Percentiles rank a stretch among this genome's conserved stretches.
Conservation (phyloP, 2,329 filamentous ascomycete genomes). For the Neoascochyta sp. region DNA sequence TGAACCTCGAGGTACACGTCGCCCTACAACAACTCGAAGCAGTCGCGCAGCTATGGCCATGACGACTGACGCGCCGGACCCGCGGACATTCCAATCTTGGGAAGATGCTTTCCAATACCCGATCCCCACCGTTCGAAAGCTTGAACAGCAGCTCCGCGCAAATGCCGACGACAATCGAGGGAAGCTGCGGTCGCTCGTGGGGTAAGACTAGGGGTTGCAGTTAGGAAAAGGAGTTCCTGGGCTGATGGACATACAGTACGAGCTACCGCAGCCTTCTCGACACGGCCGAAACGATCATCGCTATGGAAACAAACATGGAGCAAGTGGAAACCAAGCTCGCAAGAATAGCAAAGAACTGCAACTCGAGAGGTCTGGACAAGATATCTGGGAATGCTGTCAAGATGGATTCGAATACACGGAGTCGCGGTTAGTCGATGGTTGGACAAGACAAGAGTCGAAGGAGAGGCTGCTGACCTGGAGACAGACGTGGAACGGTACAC, state of each 20-base stretch:
- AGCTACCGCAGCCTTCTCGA: conserved; percentile 85
- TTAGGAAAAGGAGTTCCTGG: too few relatives aligned
- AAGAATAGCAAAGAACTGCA: conserved; percentile 72
- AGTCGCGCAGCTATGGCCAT: conserved; percentile 35
- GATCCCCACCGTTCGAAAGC: conserved; percentile 58
- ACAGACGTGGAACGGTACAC: conserved; percentile 44
- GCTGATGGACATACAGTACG: conserved; percentile 42
- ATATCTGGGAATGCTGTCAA: conserved; percentile 59
- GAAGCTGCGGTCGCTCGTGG: conserved; percentile 63
- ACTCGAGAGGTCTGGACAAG: conserved; percentile 63
- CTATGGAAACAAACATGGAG: conserved; percentile 78
- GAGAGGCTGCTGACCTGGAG: conserved; percentile 7
- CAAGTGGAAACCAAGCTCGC: conserved; percentile 67
- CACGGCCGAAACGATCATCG: conserved; percentile 89
- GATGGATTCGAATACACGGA: conserved; percentile 44
- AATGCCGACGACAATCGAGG: conserved; percentile 62
- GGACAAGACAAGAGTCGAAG: conserved; percentile 14
- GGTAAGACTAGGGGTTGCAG: conserved; percentile 51
- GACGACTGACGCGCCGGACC: conserved; percentile 56
- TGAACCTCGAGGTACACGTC: conserved; percentile 9
- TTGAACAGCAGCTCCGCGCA: conserved; percentile 62
- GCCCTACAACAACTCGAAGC: conserved; percentile 1
- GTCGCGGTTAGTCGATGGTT: conserved; percentile 35
- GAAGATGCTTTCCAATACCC: conserved; percentile 66
- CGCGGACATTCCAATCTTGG: conserved; percentile 57